phyloP scores from a whole-genome alignment of 768 basidiomycete species.

The Pleurotus salmoneostramineus region DNA sequence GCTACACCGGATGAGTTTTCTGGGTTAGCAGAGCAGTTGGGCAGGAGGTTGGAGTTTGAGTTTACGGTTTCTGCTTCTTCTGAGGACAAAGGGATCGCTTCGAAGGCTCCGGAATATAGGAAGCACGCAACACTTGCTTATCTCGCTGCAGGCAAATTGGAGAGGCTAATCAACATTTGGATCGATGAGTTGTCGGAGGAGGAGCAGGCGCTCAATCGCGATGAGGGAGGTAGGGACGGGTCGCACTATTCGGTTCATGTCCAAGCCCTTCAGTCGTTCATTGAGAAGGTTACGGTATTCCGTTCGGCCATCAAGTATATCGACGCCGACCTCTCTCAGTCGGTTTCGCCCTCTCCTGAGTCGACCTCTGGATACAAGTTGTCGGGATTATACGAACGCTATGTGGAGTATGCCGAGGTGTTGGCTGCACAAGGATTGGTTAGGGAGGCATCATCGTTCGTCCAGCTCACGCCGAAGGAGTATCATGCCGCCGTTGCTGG shows the following conservation, averaged over 20 bases:
- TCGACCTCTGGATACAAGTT: constrained; percentile 91
- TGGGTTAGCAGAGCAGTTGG: constrained; percentile 87
- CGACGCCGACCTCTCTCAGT: constrained; percentile 60
- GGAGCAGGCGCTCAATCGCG: constrained; percentile 49
- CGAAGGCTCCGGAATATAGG: constrained; percentile 49
- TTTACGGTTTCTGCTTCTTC: constrained; percentile 55
- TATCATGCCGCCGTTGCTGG: constrained; percentile 61
- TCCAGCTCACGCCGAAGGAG: constrained; percentile 73
- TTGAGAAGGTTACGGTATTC: constrained; percentile 97
- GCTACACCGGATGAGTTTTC: constrained; percentile 82
- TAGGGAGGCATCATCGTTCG: constrained; percentile 74
- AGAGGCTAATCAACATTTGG: constrained; percentile 90
- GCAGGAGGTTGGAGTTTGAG: constrained; percentile 85
- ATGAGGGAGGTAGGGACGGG: constrained; percentile 33
- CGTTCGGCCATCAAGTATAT: constrained; percentile 78
- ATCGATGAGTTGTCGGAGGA: constrained; percentile 86
- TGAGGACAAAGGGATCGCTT: constrained; percentile 36
- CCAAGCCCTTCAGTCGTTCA: constrained; percentile 84
- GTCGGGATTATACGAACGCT: constrained; percentile 83
- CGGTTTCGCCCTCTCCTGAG: constrained; percentile 41
- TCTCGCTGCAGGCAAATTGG: constrained; percentile 85
- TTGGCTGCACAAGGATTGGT: constrained; percentile 89
- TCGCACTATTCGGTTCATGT: constrained; percentile 79
- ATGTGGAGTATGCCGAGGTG: constrained; percentile 94
- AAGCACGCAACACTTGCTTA: constrained; percentile 93